Evolutionary conservation across 2,329 filamentous ascomycete genomes (phyloP).

Genomic region (Fusarium caatingaense): DNA sequence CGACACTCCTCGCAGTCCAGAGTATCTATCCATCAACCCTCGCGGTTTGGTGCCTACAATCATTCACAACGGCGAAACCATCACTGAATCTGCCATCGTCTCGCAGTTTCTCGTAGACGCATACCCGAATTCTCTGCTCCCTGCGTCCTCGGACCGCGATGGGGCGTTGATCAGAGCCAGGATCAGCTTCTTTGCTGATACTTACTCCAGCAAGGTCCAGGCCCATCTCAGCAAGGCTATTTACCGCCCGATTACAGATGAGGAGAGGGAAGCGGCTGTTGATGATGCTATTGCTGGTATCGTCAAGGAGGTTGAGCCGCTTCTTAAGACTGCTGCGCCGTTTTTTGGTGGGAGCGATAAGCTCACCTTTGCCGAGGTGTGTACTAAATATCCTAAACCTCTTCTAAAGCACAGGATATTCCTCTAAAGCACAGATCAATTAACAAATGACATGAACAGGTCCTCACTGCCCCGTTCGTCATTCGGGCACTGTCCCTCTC

Average conservation of each 20-base stretch:
- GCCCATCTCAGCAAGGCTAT: slow-evolving; percentile 59
- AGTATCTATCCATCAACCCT: slow-evolving; percentile 83
- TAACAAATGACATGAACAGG: slow-evolving; percentile 53
- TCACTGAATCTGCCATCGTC: slow-evolving; percentile 81
- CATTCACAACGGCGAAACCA: slow-evolving; percentile 72
- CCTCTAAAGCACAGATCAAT: not conserved
- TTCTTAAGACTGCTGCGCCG: slow-evolving; percentile 66
- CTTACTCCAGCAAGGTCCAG: slow-evolving; percentile 70
- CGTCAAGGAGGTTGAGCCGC: slow-evolving; percentile 78
- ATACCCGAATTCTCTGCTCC: slow-evolving; percentile 74
- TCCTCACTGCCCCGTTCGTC: slow-evolving; percentile 73
- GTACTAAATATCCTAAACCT: not conserved
- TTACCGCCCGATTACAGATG: slow-evolving; percentile 57
- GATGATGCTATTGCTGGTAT: slow-evolving; percentile 66
- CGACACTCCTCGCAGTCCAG: slow-evolving; percentile 72
- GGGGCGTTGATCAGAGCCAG: slow-evolving; percentile 72
- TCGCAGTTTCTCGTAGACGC: slow-evolving; percentile 76
- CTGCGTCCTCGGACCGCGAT: slow-evolving; percentile 62
- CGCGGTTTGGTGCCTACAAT: slow-evolving; percentile 81
- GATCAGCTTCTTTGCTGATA: slow-evolving; percentile 78
- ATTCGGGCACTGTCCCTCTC: slow-evolving; percentile 67
- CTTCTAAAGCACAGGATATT: no score
- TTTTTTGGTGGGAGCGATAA: slow-evolving; percentile 73
- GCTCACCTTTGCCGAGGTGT: slow-evolving; percentile 80
- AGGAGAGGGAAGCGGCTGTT: slow-evolving; percentile 61